phyloP scores from a whole-genome alignment of 2,329 filamentous ascomycete genomes.

The Tolypocladium pustulatum region DNA sequence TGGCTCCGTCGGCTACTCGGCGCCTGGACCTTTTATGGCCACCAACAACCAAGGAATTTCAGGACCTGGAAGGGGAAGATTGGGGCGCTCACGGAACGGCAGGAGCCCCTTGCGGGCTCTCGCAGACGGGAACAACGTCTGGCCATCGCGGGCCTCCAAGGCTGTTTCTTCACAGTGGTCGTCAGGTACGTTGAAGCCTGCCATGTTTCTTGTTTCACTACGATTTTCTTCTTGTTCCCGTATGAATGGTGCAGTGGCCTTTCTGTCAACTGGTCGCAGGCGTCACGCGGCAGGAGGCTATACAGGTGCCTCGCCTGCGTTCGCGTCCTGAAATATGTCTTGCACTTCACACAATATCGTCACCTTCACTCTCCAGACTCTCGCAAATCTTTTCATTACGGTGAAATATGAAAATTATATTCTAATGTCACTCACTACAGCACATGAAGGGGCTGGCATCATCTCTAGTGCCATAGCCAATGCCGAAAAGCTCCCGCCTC shows the following conservation, averaged over 20 bases:
- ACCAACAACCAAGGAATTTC: slow-evolving; percentile 52
- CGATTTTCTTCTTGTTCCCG: not conserved
- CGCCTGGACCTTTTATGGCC: slow-evolving; percentile 40
- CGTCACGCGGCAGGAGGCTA: too few species aligned
- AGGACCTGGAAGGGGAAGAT: slow-evolving; percentile 74
- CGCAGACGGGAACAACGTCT: slow-evolving; percentile 46
- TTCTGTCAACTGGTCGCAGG: not conserved
- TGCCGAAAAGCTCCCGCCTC: slow-evolving; percentile 58
- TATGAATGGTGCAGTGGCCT: not conserved
- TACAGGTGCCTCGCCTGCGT: not conserved
- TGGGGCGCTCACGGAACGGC: slow-evolving; percentile 55
- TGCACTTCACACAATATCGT: not conserved
- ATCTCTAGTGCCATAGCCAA: slow-evolving; percentile 89
- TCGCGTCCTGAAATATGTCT: not conserved
- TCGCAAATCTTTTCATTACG: not conserved
- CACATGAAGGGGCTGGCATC: slow-evolving; percentile 54
- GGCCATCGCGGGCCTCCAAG: slow-evolving; percentile 39
- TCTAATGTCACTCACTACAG: not conserved
- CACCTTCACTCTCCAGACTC: not conserved
- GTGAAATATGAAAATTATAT: not conserved
- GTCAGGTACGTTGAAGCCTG: slow-evolving; percentile 29
- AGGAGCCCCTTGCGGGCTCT: slow-evolving; percentile 53
- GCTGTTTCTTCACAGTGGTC: slow-evolving; percentile 33
- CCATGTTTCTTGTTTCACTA: not conserved
- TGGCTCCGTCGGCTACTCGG: slow-evolving; percentile 15